Evolutionary conservation across 2,329 filamentous ascomycete species (phyloP), one percentile per base, ranked within the genome.

Genomic region (Didymosphaeria variabile): DNA sequence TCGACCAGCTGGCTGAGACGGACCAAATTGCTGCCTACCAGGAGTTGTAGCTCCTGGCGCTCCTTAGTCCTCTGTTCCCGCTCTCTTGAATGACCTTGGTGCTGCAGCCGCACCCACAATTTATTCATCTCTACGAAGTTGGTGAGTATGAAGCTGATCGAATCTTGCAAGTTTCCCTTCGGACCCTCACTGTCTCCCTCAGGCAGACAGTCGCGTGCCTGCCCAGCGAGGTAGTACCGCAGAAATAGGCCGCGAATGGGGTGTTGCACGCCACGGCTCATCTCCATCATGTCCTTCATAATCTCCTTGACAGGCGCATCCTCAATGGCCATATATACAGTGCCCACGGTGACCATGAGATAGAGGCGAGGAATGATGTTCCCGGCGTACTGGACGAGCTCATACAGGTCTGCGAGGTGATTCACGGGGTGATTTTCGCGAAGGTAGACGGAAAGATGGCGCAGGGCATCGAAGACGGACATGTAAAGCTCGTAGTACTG

Each of bases 261-360:
- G 79, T 99, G 95, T 76, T 99, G 95, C 23, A 99, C 94, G 59
- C 95, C 95, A 65, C 95, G 88, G 80, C 93, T 98, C 95, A 99
- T 99, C 80, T 99, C 95, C 95, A 99, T 99, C 95, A 99, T 99
- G 79, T 99, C 95, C 82, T 99, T 99, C 95, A 99, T 99, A 65
- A 99, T 93, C 83, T 99, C 95, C 82, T 99, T 99, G 69, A 99
- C 95, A 0, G 95, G 95, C 60, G 96, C 95, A 85, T 98, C 95
- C 73, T 95, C 91, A 75, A 99, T 96, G 29, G 92, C 90, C 95
- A 99, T 99, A 84, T 99, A 99, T 52, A 97, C 96, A 2, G 95
- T 99, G 60, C 95, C 95, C 42, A 99, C 96, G 0, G 96, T 99
- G 74, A 99, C 95, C 96, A 99, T 99, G 62, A 99, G 90, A 79